These are phyloP conservation scores for Lachnellula hyalina DNA, from an alignment of 2,329 filamentous ascomycete species.

Conservation along the genomic window DNA sequence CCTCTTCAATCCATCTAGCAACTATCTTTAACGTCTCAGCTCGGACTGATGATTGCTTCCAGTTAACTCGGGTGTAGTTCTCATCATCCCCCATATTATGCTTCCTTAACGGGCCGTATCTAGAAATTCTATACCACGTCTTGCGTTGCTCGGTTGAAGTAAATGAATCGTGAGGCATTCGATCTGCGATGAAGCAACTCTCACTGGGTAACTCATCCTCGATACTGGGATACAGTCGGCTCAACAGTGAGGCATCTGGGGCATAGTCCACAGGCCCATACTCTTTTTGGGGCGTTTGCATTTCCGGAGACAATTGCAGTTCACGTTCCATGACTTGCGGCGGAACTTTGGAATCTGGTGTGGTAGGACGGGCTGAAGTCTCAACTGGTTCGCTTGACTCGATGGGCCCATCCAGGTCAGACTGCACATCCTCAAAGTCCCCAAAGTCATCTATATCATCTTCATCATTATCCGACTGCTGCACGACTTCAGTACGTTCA, in stretches of 20 bases:
- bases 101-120: constrained; percentile 52
- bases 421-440: constrained; percentile 33
- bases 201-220: constrained; percentile 17
- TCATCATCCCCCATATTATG: constrained; percentile 54
- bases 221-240: constrained; percentile 25
- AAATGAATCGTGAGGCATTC: constrained; percentile 43
- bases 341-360: not conserved
- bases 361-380: not conserved
- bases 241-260: constrained; percentile 22
- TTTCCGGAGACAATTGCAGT: not conserved
- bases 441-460: constrained; percentile 32
- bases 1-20: constrained; percentile 61
- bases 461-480: constrained; percentile 2
- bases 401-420: constrained; percentile 14
- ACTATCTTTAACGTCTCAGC: constrained; percentile 53
- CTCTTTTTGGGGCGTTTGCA: not conserved
- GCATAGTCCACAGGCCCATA: constrained; percentile 22
- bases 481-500: not conserved
- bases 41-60: constrained; percentile 50
- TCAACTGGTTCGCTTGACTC: constrained; percentile 7
- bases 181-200: constrained; percentile 25
- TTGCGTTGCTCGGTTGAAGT: constrained; percentile 52
- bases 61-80: constrained; percentile 54
- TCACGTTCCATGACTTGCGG: not conserved
- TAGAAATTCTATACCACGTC: constrained; percentile 60